Evolutionary conservation across 768 basidiomycete species (phyloP), one percentile per base, ranked within the genome.

Genomic region (Phallus indusiatus): DNA sequence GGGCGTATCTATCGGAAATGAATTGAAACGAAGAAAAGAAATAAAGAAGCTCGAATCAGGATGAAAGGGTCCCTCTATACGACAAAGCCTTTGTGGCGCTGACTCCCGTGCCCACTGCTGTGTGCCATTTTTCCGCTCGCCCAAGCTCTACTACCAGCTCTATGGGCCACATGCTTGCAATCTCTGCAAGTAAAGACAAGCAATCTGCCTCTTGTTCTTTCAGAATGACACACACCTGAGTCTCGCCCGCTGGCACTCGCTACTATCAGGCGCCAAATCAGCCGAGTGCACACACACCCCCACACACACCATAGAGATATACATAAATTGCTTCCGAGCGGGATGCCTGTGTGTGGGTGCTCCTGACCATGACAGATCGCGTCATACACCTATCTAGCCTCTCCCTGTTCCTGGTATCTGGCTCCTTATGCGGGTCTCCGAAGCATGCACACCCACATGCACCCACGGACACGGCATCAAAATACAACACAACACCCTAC

Each of bases 61-160:
- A 22, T 51, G 50, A 51, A 51, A 51, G 50, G 50, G 50, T 14
- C 18, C 50, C 8, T 9, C 5, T 22, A 3, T 51, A 34, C 14
- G 50, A 17, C 46, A 56, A 34, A 55, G 47, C 28, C 55, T 56
- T 56, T 56, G 55, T 56, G 55, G 55, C 55, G 55, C 48, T 56
- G 10, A 36, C 24, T n/a, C 14, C 42, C 22, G n/a, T 42, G 47
- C 33, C 3, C 17, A 46, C 21, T 22, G 11, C 2, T 4, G 5
- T 22, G 50, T 16, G 12, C 50, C 10, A 14, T 3, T 51, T 34
- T 22, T 12, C 55, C 34, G n/a, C n/a, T n/a, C n/a, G n/a, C n/a
- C n/a, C n/a, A n/a, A n/a, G n/a, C n/a, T n/a, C n/a, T n/a, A 36
- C 54, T 21, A n/a, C 12, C 21, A 48, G 47, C 47, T 48, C 21